phyloP scores from a whole-genome alignment of 441 rosid species.

The Adansonia gregorii region DNA sequence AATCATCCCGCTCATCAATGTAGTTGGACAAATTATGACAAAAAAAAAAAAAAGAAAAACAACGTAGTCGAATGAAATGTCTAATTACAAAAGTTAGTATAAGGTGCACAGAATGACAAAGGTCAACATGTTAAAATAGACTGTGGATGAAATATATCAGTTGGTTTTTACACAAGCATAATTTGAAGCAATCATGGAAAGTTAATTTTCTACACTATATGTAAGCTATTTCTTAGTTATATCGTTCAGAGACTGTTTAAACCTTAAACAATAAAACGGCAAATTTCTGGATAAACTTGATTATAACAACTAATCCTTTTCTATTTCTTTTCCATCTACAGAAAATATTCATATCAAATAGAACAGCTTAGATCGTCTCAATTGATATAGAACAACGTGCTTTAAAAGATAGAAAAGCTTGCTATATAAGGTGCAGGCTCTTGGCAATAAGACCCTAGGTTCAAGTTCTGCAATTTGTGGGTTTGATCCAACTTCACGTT shows the following conservation, averaged over 20 bases:
- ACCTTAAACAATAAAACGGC: background rate
- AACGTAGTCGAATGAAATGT: background rate
- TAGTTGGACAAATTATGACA: background rate
- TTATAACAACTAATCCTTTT: background rate
- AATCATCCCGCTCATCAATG: background rate
- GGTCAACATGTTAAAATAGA: background rate
- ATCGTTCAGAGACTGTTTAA: background rate
- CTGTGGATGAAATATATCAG: background rate
- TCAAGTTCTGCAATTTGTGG: background rate
- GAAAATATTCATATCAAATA: background rate
- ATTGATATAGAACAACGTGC: background rate
- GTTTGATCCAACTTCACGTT: background rate
- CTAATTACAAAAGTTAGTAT: background rate
- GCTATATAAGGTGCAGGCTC: background rate
- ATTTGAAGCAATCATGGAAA: constrained; percentile 16
- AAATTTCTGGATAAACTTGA: background rate
- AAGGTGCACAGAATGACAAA: background rate
- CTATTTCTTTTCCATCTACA: background rate
- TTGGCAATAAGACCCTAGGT: background rate
- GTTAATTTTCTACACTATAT: background rate
- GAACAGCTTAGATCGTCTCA: background rate
- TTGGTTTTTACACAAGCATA: background rate
- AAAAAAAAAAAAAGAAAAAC: background rate
- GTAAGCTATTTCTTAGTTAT: background rate
- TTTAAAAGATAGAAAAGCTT: background rate